Evolutionary conservation across 495 filamentous ascomycete genomes (phyloP).

Genomic region (Neurospora sp.): DNA sequence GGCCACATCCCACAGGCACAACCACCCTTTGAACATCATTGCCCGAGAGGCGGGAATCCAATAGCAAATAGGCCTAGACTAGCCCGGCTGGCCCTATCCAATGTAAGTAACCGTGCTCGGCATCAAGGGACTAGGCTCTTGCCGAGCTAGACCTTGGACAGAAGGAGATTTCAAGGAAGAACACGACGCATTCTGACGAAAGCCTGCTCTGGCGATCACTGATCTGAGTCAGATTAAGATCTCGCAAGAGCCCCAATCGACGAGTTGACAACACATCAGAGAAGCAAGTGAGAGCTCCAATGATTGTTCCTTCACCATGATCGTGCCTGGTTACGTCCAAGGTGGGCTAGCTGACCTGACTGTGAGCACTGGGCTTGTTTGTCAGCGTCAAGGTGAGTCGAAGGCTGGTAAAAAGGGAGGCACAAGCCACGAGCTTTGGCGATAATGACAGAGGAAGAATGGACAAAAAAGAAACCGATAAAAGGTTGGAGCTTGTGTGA

Average conservation of each 20-base stretch:
- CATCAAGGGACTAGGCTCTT: not conserved
- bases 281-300: not conserved
- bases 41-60: conserved; percentile 12
- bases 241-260: not conserved
- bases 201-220: not conserved
- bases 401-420: not conserved
- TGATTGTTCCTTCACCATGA: not conserved
- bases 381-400: not conserved
- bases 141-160: not conserved
- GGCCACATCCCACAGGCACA: conserved; percentile 2
- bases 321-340: not conserved
- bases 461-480: not conserved
- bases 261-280: not conserved
- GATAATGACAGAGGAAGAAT: not conserved
- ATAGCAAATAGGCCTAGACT: not conserved
- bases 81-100: not conserved
- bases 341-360: not conserved
- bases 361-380: not conserved
- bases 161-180: not conserved
- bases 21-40: not conserved
- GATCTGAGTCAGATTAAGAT: not conserved
- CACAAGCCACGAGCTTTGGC: not conserved
- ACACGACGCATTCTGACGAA: not conserved
- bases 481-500: not conserved
- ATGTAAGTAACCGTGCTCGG: not conserved